Conservation (phyloP, 495 filamentous ascomycete genomes). For the Cercophora newfieldiana region DNA sequence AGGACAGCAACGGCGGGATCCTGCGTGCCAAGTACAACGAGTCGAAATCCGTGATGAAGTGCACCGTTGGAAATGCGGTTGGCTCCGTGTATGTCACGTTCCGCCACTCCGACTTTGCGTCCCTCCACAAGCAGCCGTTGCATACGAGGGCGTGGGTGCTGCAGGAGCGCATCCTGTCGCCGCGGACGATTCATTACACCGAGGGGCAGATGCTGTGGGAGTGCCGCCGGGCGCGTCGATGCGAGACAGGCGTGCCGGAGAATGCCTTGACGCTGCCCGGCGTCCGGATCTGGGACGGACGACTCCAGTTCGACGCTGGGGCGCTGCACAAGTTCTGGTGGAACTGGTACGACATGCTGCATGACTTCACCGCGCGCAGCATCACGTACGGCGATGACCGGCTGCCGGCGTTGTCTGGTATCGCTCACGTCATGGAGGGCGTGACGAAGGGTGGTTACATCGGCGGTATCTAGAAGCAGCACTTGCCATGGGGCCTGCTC, state of each 20-base stretch:
- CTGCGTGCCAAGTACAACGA: background rate
- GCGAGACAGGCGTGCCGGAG: conserved; percentile 6
- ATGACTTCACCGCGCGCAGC: background rate
- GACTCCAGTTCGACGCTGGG: background rate
- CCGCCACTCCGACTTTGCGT: background rate
- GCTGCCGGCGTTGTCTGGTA: conserved; percentile 4
- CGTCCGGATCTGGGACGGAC: background rate
- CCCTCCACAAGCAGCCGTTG: background rate
- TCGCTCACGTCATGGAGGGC: background rate
- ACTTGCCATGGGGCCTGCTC: background rate
- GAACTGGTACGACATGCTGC: conserved; percentile 7
- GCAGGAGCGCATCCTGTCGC: conserved; percentile 7
- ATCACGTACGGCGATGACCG: background rate
- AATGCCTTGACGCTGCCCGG: background rate
- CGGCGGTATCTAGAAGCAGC: background rate
- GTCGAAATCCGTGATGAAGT: background rate
- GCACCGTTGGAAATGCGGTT: background rate
- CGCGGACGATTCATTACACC: conserved; percentile 4
- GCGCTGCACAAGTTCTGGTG: conserved; percentile 2
- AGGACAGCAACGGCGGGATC: background rate
- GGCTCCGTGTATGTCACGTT: background rate
- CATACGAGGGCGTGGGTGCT: conserved; percentile 1
- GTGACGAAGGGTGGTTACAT: background rate
- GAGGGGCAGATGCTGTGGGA: conserved; percentile 11
- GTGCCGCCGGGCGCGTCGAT: background rate